These are phyloP conservation scores for Luffa acutangula DNA, from an alignment of 306 rosid species.

Conservation along the genomic window DNA sequence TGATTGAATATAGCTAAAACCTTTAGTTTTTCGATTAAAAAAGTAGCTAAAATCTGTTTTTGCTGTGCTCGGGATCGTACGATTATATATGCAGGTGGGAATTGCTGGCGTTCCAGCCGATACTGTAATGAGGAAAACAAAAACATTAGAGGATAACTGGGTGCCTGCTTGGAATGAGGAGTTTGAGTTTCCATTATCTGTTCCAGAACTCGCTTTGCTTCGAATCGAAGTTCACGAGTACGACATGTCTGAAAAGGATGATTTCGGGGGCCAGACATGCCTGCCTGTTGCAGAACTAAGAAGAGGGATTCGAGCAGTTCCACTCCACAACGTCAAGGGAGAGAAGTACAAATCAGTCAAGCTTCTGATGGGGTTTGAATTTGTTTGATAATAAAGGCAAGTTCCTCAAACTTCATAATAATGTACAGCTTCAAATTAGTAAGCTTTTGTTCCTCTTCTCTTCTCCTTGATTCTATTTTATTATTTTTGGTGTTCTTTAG, in stretches of 20 bases:
- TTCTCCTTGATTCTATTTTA: not conserved
- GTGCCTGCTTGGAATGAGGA: constrained; percentile 71
- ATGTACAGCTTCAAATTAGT: constrained; percentile 11
- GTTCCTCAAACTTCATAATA: not conserved
- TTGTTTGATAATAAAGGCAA: constrained; percentile 22
- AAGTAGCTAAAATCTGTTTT: not conserved
- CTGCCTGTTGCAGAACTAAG: constrained; percentile 66
- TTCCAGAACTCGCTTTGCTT: constrained; percentile 80
- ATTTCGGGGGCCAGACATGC: constrained; percentile 92
- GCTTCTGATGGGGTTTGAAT: constrained; percentile 85
- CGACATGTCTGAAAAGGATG: constrained; percentile 96
- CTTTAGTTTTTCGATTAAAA: not conserved
- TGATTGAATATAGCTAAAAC: not conserved
- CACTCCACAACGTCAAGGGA: constrained; percentile 50
- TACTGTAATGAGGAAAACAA: constrained; percentile 60
- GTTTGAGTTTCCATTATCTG: constrained; percentile 60
- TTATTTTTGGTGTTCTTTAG: not conserved
- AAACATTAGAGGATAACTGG: constrained; percentile 80
- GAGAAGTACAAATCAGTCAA: constrained; percentile 58
- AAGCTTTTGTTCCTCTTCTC: not conserved
- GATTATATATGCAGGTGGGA: constrained; percentile 49
- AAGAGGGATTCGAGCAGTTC: constrained; percentile 67
- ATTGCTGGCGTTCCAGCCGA: constrained; percentile 90
- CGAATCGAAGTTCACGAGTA: constrained; percentile 93
- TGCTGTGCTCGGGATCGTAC: not conserved